phyloP scores from a whole-genome alignment of 345 rosid genomes.

The Linum trigynum region DNA sequence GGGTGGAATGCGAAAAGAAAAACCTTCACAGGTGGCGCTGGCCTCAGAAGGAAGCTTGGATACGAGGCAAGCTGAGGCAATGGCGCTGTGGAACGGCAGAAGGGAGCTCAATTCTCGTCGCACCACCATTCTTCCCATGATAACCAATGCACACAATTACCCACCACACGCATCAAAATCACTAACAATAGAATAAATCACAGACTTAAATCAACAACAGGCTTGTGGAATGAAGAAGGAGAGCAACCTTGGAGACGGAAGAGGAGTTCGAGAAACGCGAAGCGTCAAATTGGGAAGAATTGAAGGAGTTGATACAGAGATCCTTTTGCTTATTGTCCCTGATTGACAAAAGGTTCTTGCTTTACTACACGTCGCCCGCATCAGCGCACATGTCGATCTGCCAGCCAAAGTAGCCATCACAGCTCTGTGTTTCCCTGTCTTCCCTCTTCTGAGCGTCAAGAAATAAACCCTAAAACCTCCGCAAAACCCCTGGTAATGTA shows the following conservation, averaged over 20 bases:
- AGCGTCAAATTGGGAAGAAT: constrained; percentile 23
- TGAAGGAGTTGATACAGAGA: constrained; percentile 27
- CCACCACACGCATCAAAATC: constrained; percentile 3
- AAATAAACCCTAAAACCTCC: constrained; percentile 35
- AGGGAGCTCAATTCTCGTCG: constrained; percentile 59
- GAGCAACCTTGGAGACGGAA: constrained; percentile 21
- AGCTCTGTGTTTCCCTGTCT: constrained; percentile 23
- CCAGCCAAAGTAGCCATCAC: constrained; percentile 32
- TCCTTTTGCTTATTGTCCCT: constrained; percentile 11
- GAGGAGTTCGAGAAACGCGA: constrained; percentile 21
- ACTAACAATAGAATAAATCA: not conserved
- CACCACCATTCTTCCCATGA: constrained; percentile 26
- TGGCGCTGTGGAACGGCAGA: constrained; percentile 46
- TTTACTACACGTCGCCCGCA: constrained; percentile 28
- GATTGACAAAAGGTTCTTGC: constrained; percentile 19
- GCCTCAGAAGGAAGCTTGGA: constrained; percentile 53
- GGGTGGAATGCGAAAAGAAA: not conserved
- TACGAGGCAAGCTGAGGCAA: constrained; percentile 67
- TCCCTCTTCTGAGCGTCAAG: not conserved
- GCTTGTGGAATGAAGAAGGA: not conserved
- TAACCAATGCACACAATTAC: constrained; percentile 1
- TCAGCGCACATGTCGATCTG: constrained; percentile 30
- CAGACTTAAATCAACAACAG: not conserved
- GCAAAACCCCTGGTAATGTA: constrained; percentile 17
- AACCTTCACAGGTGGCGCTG: constrained; percentile 40